phyloP scores from a whole-genome alignment of 208 protist species.

The Trichomonas vaginalis region DNA sequence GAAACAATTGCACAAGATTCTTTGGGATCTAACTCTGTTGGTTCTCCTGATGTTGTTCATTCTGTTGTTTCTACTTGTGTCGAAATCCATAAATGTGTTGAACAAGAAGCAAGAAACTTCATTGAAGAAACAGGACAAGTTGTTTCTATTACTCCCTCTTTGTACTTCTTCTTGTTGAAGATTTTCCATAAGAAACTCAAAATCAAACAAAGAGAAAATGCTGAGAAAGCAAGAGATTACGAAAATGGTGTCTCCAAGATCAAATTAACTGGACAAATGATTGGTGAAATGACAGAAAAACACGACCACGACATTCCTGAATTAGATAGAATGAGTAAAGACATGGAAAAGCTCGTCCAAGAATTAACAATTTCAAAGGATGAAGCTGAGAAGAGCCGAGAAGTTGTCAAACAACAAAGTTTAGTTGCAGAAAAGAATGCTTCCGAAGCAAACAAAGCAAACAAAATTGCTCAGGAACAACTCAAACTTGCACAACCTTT shows the following conservation, averaged over 20 bases:
- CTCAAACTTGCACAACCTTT: not conserved
- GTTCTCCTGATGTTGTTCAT: slow-evolving; percentile 55
- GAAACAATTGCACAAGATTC: slow-evolving; percentile 61
- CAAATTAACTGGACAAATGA: not conserved
- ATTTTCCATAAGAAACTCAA: slow-evolving; percentile 79
- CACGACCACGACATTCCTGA: not conserved
- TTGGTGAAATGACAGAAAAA: not conserved
- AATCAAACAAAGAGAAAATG: slow-evolving; percentile 60
- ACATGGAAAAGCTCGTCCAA: not conserved
- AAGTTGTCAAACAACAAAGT: not conserved
- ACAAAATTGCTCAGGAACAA: not conserved
- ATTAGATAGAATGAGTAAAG: not conserved
- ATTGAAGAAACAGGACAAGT: slow-evolving; percentile 71
- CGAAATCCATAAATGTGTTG: slow-evolving; percentile 56
- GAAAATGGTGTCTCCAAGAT: not conserved
- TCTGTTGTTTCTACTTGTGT: slow-evolving; percentile 33
- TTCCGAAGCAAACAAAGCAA: not conserved
- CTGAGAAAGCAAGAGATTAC: not conserved
- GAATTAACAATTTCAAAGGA: not conserved
- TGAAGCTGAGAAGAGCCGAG: not conserved
- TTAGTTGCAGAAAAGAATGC: not conserved
- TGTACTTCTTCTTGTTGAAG: slow-evolving; percentile 87
- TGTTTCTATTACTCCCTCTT: slow-evolving; percentile 92
- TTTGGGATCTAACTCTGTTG: slow-evolving; percentile 33
- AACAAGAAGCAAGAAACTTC: slow-evolving; percentile 70